Base-by-base conservation (phyloP, 2,329 filamentous ascomycete genomes). In the Trichoderma oligosporum region DNA sequence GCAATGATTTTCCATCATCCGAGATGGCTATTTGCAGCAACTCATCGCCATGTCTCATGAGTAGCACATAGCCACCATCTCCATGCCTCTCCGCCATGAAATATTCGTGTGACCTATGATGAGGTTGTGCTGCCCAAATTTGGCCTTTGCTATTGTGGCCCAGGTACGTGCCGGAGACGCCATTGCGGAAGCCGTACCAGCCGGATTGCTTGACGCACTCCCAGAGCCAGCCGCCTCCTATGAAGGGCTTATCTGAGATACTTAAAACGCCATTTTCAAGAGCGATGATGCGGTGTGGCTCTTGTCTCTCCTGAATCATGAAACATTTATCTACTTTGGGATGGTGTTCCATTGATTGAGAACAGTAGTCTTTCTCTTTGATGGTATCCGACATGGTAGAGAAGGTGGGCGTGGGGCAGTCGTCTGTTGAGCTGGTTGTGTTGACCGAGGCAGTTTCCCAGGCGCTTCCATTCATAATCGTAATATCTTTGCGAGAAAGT, bases 101-200 rank as follows among this genome's bases (percentile, higher is more conserved):
- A n/a, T 27, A 44, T 14, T 59, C 56, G 6, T 54, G 4, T 2
- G 11, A 4, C 8, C 20, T 41, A 5, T 58, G 56, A 2, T 55
- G 31, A 5, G 20, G 27, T 4, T 3, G 12, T 2, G 2, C 8
- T 2, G 48, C 56, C 1, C 31, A 4, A n/a, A 58, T 20, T 0
- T 33, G 24, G 5, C 11, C 24, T 4, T 48, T 7, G 20, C 8
- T 6, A 7, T 48, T 22, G 7, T 54, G 35, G 1, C 56, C 56
- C 2, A 58, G 49, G 8, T 58, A 56, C 2, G 24, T n/a, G 12
- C 51, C 51, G 7, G 57, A 58, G 16, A 31, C 57, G 7, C 20
- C 22, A 8, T 58, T 58, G 22, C 16, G 29, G 11, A 58, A 58
- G n/a, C 57, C 57, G 16, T 42, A 58, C 49, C 49, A 58, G 20